These are phyloP conservation scores for Solanum etuberosum DNA, from an alignment of 257 asterid genomes.

Conservation along the genomic window DNA sequence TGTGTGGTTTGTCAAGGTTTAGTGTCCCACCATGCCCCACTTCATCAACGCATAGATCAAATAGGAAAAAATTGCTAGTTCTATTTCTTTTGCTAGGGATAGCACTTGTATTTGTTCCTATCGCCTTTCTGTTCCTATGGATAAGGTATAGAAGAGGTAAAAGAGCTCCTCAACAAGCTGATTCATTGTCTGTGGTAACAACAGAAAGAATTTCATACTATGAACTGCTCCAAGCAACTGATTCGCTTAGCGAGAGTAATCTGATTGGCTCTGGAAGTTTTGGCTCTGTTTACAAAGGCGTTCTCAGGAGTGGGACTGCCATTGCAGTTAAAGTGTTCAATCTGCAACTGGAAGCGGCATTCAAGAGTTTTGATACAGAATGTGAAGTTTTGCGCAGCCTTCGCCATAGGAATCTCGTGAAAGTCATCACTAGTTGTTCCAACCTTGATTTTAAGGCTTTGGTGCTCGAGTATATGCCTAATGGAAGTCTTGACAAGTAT, in stretches of 20 bases:
- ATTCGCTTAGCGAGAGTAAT: background rate
- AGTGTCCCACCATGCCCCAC: fast-evolving
- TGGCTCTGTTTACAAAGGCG: background rate
- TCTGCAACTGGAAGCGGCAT: background rate
- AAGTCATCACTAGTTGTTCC: background rate
- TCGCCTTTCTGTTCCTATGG: fast-evolving
- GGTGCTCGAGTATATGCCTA: background rate
- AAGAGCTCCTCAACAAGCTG: background rate
- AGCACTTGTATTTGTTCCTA: background rate
- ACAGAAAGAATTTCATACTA: background rate
- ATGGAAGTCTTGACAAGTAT: background rate
- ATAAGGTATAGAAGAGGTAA: background rate
- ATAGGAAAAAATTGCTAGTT: fast-evolving
- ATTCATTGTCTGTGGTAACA: fast-evolving
- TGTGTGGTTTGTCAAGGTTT: background rate
- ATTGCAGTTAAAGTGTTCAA: too few species aligned
- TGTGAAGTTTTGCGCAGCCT: background rate
- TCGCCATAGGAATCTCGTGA: background rate
- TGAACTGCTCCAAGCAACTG: background rate
- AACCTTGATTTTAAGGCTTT: background rate
- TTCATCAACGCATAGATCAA: background rate
- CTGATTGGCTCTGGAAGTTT: background rate
- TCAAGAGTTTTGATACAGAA: background rate
- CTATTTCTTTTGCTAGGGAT: background rate
- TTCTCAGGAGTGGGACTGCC: background rate